A percentile compares a stretch with the other conserved stretches of the same genome.
phyloP scores from a whole-genome alignment of 164 flowering plant genomes.

The Echeveria elegans region DNA sequence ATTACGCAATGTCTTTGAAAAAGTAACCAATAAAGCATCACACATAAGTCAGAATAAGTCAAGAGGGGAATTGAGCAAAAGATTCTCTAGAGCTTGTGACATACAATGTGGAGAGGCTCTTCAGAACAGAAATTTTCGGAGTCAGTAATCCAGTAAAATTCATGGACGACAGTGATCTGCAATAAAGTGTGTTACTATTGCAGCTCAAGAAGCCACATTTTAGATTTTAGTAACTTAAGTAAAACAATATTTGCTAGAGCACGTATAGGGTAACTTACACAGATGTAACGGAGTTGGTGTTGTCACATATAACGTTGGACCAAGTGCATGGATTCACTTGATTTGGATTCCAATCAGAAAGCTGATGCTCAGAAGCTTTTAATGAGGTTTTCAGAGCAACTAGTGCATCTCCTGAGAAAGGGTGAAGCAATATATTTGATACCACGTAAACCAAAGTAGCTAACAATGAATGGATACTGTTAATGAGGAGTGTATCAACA shows the following conservation, averaged over 20 bases:
- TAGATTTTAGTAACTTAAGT: neutral
- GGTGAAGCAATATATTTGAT: no score
- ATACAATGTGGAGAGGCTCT: constrained; percentile 65
- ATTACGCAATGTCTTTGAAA: no score
- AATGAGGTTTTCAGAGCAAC: constrained; percentile 47
- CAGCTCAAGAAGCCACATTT: no score
- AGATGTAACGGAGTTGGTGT: constrained; percentile 24
- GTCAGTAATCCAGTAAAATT: constrained; percentile 66
- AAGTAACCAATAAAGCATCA: no score
- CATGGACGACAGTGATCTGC: constrained; percentile 65
- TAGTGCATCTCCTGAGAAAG: constrained; percentile 63
- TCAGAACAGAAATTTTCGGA: constrained; percentile 53
- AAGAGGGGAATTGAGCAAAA: no score
- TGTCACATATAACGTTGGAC: constrained; percentile 61
- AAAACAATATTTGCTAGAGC: neutral
- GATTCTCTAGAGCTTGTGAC: constrained; percentile 19
- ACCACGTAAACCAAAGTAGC: no score
- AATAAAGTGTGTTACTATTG: constrained; percentile 13
- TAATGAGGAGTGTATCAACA: no score
- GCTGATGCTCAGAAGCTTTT: constrained; percentile 43
- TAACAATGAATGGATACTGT: no score
- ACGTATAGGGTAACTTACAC: constrained; percentile 42
- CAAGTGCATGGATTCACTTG: constrained; percentile 91
- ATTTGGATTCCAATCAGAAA: constrained; percentile 66
- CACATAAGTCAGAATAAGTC: no score